These are phyloP conservation scores for Erodium maritimum DNA, from an alignment of 345 rosid genomes.

Conservation along the genomic window DNA sequence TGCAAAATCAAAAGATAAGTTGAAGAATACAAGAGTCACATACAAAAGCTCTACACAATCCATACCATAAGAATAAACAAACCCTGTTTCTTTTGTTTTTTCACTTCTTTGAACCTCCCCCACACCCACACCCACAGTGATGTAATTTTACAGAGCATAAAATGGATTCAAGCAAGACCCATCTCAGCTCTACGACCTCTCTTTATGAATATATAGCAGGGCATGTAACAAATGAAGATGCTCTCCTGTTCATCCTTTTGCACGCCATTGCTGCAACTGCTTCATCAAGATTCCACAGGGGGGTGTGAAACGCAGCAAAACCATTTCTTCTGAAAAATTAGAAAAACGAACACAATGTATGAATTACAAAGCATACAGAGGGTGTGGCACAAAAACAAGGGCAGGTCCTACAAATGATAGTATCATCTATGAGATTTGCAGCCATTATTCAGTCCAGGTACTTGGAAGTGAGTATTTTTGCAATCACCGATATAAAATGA, in stretches of 20 bases:
- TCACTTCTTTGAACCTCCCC: not conserved
- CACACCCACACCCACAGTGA: too few species aligned
- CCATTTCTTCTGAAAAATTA: constrained; percentile 77
- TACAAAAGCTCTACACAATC: too few species aligned
- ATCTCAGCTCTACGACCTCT: constrained; percentile 31
- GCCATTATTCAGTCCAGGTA: too few species aligned
- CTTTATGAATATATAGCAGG: constrained; percentile 31
- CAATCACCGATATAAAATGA: too few species aligned
- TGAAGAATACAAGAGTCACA: too few species aligned
- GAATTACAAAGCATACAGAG: constrained; percentile 1
- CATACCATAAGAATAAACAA: too few species aligned
- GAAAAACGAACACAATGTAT: constrained; percentile 9
- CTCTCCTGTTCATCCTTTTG: constrained; percentile 21
- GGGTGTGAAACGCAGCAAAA: constrained; percentile 77
- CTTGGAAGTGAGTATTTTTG: too few species aligned
- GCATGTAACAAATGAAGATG: constrained; percentile 25
- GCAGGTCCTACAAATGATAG: not conserved
- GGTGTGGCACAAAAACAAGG: too few species aligned
- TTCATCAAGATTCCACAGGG: constrained; percentile 50
- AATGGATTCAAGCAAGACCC: constrained; percentile 22
- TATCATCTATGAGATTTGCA: too few species aligned
- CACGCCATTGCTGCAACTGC: constrained; percentile 4
- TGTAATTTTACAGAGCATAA: constrained; percentile 4
- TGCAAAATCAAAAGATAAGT: too few species aligned
- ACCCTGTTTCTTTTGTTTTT: too few species aligned